Evolutionary conservation across 306 rosid species (phyloP).

Genomic region (Inga laurina): DNA sequence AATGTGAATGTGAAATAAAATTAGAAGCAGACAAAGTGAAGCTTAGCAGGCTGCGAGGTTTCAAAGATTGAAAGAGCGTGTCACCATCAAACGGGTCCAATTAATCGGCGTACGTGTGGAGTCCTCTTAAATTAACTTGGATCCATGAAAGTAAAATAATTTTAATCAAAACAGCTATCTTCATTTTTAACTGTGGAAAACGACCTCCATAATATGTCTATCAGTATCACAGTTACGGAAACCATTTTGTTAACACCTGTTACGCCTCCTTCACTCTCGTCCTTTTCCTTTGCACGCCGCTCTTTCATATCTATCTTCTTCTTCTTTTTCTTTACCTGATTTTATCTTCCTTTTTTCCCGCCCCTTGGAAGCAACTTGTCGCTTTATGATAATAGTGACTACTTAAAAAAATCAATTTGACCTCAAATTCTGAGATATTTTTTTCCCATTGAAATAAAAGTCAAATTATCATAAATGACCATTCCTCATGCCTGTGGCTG

Average conservation of each 20-base stretch:
- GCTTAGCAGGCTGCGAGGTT: background rate
- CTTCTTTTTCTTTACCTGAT: background rate
- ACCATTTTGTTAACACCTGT: background rate
- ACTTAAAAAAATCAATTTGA: background rate
- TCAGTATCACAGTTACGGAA: background rate
- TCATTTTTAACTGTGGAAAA: background rate
- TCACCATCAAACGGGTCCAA: background rate
- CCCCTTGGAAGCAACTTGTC: background rate
- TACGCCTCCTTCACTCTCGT: background rate
- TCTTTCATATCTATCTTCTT: background rate
- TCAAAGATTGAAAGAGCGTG: background rate
- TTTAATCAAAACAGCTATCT: background rate
- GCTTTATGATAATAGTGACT: background rate
- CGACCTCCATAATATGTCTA: background rate
- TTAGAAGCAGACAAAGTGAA: background rate
- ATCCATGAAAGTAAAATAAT: background rate
- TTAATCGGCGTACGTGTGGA: background rate
- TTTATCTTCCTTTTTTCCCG: background rate
- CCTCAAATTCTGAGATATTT: background rate
- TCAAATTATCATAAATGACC: slow-evolving; percentile 2
- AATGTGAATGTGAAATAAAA: background rate
- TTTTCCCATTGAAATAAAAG: background rate
- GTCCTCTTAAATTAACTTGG: background rate
- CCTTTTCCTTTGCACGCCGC: background rate
- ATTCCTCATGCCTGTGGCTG: background rate